Percentiles rank a stretch among this genome's conserved stretches.
Evolutionary conservation across 331 rosid genomes (phyloP).

Genomic region (Pyrus hybrid): DNA sequence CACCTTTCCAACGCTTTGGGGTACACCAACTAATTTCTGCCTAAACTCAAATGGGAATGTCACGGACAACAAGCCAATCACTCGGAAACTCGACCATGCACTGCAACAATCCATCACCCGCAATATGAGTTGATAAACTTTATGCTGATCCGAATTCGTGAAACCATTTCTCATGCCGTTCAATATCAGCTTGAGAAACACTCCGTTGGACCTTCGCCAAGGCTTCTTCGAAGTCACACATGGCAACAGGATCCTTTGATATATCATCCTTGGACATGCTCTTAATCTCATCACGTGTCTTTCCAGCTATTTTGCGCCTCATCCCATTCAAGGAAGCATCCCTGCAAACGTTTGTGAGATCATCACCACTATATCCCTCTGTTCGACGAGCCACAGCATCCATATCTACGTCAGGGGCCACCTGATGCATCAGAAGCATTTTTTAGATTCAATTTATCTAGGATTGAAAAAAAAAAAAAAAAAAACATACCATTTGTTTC

Average conservation of each 20-base stretch:
- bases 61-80: slow-evolving; percentile 3
- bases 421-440: slow-evolving; percentile 32
- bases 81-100: background rate
- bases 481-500: background rate
- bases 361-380: slow-evolving; percentile 98
- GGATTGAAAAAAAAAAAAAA: background rate
- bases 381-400: slow-evolving; percentile 95
- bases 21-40: background rate
- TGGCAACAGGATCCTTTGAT: slow-evolving; percentile 95
- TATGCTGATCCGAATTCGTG: slow-evolving; percentile 57
- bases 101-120: background rate
- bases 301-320: slow-evolving; percentile 98
- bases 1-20: slow-evolving; percentile 12
- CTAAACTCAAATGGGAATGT: background rate
- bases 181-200: slow-evolving; percentile 87
- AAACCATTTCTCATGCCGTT: slow-evolving; percentile 67
- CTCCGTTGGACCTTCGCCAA: slow-evolving; percentile 84
- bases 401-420: slow-evolving; percentile 72
- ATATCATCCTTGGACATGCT: slow-evolving; percentile 94
- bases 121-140: background rate
- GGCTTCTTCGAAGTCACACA: slow-evolving; percentile 99
- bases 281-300: slow-evolving; percentile 97
- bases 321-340: slow-evolving; percentile 98
- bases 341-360: slow-evolving; percentile 91
- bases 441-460: no score